Conservation (phyloP, 768 basidiomycete genomes). For the Pleurotus eryngii region DNA sequence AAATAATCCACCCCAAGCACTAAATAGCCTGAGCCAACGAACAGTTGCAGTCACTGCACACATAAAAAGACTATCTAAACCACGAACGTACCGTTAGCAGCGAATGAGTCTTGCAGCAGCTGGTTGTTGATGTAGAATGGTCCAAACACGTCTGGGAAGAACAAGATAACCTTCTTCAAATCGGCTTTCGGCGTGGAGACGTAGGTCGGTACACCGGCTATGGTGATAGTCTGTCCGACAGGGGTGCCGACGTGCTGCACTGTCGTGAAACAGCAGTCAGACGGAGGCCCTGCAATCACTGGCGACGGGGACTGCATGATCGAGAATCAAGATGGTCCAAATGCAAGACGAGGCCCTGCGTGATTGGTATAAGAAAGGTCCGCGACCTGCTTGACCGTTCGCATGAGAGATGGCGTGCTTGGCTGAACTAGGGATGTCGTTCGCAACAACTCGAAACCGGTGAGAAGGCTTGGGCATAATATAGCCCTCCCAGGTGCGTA, state of each 20-base stretch:
- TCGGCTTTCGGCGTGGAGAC: conserved; percentile 35
- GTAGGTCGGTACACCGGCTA: conserved; percentile 50
- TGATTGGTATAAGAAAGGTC: no score
- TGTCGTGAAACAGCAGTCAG: conserved; percentile 50
- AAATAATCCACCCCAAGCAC: conserved; percentile 66
- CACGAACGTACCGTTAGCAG: conserved; percentile 44
- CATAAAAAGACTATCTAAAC: background rate
- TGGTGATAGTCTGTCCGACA: conserved; percentile 34
- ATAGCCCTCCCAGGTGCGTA: no score
- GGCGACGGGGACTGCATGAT: conserved; percentile 12
- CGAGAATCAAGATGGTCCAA: no score
- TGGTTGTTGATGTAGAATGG: conserved; percentile 57
- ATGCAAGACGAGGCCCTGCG: no score
- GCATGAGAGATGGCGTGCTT: no score
- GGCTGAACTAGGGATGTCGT: no score
- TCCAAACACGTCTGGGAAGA: conserved; percentile 57
- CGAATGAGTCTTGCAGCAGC: conserved; percentile 63
- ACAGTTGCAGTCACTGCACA: background rate
- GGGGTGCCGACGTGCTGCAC: conserved; percentile 52
- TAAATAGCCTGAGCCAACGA: conserved; percentile 40
- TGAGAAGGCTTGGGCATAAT: no score
- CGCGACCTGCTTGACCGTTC: no score
- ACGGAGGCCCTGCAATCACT: conserved; percentile 40
- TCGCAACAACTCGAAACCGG: no score
- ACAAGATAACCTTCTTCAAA: conserved; percentile 48